Conservation (phyloP, 192 early-diverging fungal species). For the Coemansia furcata region DNA sequence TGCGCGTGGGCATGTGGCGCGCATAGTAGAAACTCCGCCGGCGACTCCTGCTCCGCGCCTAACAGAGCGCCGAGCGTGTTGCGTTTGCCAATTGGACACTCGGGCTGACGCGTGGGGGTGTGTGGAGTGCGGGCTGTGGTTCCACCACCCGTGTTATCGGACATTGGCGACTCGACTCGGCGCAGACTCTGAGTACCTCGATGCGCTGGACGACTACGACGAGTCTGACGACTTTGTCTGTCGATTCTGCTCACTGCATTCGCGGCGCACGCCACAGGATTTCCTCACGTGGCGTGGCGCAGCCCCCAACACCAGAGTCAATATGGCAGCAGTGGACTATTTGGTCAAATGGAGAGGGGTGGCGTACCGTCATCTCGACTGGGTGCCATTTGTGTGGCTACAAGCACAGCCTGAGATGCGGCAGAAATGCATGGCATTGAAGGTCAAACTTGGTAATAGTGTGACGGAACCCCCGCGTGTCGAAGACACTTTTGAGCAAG, state of each 20-base stretch:
- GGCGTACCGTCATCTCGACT: constrained; percentile 38
- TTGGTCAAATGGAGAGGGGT: constrained; percentile 25
- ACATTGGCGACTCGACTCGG: constrained; percentile 1
- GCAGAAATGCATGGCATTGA: constrained; percentile 6
- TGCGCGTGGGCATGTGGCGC: background rate
- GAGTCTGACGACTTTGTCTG: constrained; percentile 7
- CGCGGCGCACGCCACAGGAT: background rate
- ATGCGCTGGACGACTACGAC: background rate
- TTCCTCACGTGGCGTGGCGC: constrained; percentile 22
- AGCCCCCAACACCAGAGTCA: background rate
- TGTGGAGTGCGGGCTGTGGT: constrained; percentile 6
- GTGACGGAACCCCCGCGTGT: constrained; percentile 1
- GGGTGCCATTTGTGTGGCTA: constrained; percentile 43
- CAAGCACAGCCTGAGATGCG: background rate
- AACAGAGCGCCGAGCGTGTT: background rate
- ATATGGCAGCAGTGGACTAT: constrained; percentile 9
- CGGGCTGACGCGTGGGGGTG: background rate
- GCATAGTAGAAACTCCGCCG: background rate
- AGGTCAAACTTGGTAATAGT: background rate
- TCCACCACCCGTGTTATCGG: constrained; percentile 17
- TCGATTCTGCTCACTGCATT: constrained; percentile 13
- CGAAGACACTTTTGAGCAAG: background rate
- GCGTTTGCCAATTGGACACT: constrained; percentile 2
- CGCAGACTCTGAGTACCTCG: background rate
- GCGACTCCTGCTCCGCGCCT: background rate